Conservation (phyloP, 306 rosid genomes). For the Fagus crenata region DNA sequence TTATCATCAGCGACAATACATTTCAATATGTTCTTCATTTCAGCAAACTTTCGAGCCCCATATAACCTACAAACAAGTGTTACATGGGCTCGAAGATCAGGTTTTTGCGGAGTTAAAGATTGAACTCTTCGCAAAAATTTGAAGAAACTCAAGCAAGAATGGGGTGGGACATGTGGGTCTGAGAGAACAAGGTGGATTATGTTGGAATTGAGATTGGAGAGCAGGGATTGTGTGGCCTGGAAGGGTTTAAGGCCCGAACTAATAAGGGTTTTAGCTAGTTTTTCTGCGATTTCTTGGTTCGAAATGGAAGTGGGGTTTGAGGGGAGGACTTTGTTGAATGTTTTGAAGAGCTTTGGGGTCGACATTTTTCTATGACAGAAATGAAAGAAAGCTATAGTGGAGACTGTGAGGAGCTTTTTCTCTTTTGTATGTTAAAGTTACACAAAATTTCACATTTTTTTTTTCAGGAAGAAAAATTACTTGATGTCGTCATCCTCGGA, state of each 20-base stretch:
- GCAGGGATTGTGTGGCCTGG: slow-evolving; percentile 34
- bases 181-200: slow-evolving; percentile 58
- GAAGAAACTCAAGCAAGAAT: slow-evolving; percentile 52
- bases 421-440: background rate
- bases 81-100: slow-evolving; percentile 60
- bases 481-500: no score
- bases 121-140: slow-evolving; percentile 43
- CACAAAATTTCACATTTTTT: no score
- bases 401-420: background rate
- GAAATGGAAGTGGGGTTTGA: slow-evolving; percentile 18
- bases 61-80: slow-evolving; percentile 48
- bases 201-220: slow-evolving; percentile 47
- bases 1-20: slow-evolving; percentile 34
- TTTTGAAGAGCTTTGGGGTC: slow-evolving; percentile 34
- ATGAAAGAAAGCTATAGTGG: background rate
- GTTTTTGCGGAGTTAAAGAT: slow-evolving; percentile 32
- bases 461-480: no score
- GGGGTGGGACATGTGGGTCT: slow-evolving; percentile 43
- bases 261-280: slow-evolving; percentile 36
- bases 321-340: slow-evolving; percentile 24
- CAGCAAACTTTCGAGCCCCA: slow-evolving; percentile 46
- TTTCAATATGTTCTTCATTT: slow-evolving; percentile 49
- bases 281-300: slow-evolving; percentile 40
- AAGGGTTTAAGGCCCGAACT: slow-evolving; percentile 36
- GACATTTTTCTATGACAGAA: slow-evolving; percentile 37